Evolutionary conservation across 257 asterid genomes (phyloP).

Genomic region (Salvia miltiorrhiza): DNA sequence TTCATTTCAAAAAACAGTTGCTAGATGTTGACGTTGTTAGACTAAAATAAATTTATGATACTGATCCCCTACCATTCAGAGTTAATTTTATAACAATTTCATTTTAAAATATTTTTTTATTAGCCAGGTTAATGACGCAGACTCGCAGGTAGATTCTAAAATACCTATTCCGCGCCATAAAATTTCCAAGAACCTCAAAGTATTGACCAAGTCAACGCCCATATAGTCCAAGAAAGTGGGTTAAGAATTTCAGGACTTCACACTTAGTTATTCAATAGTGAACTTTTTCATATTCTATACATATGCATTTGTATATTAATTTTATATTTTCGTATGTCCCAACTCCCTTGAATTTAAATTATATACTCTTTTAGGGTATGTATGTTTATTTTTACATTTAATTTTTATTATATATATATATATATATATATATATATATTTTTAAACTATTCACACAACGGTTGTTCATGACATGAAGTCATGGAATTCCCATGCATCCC

Average conservation of each 20-base stretch:
- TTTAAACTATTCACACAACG: too few species aligned
- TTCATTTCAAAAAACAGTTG: not conserved
- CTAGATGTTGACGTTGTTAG: not conserved
- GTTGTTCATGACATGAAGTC: too few species aligned
- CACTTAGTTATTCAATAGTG: slow-evolving; percentile 12
- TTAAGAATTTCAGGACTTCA: slow-evolving; percentile 20
- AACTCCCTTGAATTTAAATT: too few species aligned
- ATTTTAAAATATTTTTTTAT: not conserved
- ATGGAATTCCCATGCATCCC: too few species aligned
- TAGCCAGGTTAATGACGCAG: not conserved
- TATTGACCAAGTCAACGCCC: slow-evolving; percentile 12
- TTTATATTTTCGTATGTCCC: not conserved
- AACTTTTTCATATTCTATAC: not conserved
- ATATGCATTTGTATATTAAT: not conserved
- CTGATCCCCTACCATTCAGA: not conserved
- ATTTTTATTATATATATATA: too few species aligned
- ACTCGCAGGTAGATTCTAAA: not conserved
- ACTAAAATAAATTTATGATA: not conserved
- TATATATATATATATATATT: too few species aligned
- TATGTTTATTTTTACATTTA: too few species aligned
- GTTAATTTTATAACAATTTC: not conserved
- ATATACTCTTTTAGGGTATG: too few species aligned
- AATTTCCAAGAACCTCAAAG: slow-evolving; percentile 4
- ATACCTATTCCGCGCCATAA: not conserved
- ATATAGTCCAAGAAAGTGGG: slow-evolving; percentile 27